A percentile compares a stretch with the other conserved stretches of the same genome.
Evolutionary conservation across 164 flowering plant species (phyloP).

Genomic region (Magnolia officinalis): DNA sequence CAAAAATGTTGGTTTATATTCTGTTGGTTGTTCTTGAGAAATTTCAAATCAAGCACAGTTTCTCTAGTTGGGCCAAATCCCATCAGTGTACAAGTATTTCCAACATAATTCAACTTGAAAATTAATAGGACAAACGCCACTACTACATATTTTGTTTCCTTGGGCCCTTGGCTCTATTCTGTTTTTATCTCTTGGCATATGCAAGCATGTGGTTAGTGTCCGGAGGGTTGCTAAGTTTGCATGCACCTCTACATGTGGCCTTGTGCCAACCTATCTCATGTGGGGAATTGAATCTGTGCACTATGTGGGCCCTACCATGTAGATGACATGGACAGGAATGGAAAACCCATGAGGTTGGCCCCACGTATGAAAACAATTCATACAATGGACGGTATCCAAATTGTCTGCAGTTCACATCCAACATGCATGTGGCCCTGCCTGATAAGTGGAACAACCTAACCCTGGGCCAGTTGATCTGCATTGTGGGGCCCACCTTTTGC

Average conservation of each 20-base stretch:
- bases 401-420: background rate
- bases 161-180: too few species aligned
- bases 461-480: background rate
- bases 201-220: background rate
- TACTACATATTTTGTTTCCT: too few species aligned
- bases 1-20: background rate
- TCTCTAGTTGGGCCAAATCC: too few species aligned
- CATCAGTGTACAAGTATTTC: too few species aligned
- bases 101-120: too few species aligned
- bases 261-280: background rate
- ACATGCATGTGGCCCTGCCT: background rate
- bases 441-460: background rate
- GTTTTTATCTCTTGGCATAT: background rate
- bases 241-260: background rate
- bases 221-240: background rate
- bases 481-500: too few species aligned
- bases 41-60: background rate
- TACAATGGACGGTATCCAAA: background rate
- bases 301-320: background rate
- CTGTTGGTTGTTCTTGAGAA: background rate
- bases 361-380: background rate
- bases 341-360: background rate
- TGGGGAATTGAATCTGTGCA: background rate
- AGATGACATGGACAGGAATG: background rate
- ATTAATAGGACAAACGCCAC: too few species aligned